Conservation (phyloP, 352 stramenopile genomes). For the Globisporangium alternatum region DNA sequence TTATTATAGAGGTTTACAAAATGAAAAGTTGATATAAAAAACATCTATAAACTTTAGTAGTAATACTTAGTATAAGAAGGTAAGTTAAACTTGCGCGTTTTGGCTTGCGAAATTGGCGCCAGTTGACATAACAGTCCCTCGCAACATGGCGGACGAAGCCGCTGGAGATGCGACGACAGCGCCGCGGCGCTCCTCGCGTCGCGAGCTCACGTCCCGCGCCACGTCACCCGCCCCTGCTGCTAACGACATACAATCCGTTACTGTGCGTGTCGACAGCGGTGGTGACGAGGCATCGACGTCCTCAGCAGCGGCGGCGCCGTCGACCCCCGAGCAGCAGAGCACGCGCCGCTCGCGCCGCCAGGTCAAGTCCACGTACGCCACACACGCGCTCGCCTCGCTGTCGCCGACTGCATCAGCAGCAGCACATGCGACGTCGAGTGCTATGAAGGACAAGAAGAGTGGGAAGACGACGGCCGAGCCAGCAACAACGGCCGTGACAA, state of each 20-base stretch:
- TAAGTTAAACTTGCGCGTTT: not conserved
- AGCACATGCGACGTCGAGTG: not conserved
- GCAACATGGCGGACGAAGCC: constrained; percentile 6
- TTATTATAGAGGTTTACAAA: no score
- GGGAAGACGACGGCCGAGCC: no score
- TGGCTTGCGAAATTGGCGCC: not conserved
- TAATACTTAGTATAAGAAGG: not conserved
- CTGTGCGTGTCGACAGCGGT: not conserved
- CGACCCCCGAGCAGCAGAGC: not conserved
- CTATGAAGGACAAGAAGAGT: constrained; percentile 7
- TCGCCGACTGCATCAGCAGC: not conserved
- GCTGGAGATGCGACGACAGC: not conserved
- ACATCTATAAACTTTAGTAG: no score
- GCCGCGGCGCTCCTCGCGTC: constrained; percentile 14
- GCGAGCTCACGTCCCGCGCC: constrained; percentile 7
- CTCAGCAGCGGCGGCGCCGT: not conserved
- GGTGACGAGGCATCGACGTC: not conserved
- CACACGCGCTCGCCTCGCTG: constrained; percentile 7
- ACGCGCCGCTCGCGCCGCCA: constrained; percentile 27
- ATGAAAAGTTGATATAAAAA: no score
- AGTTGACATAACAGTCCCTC: not conserved
- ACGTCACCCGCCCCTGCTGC: not conserved
- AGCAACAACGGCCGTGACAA: no score
- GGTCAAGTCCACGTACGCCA: constrained; percentile 27
- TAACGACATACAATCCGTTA: not conserved